Conservation (phyloP, 257 asterid species). For the Solanum raphanifolium region DNA sequence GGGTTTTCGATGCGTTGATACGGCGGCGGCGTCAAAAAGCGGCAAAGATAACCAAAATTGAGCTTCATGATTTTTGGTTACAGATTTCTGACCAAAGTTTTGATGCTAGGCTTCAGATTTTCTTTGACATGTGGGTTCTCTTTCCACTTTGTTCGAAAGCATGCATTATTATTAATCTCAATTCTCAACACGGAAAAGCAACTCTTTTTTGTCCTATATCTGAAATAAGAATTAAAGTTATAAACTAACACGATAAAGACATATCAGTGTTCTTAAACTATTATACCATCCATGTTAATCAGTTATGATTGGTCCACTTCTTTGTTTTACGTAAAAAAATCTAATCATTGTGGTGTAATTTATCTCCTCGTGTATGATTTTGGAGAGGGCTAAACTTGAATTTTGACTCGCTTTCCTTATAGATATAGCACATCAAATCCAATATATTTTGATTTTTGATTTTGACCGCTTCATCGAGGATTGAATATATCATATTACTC, state of each 20-base stretch:
- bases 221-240: not conserved
- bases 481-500: no score
- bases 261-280: not conserved
- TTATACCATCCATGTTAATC: not conserved
- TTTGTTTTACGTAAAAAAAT: not conserved
- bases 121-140: constrained; percentile 74
- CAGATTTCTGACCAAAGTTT: constrained; percentile 82
- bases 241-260: not conserved
- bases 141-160: not conserved
- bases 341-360: not conserved
- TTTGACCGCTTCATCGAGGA: not conserved
- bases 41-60: constrained; percentile 53
- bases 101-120: constrained; percentile 90
- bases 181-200: not conserved
- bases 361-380: not conserved
- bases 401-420: not conserved
- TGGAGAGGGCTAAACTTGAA: not conserved
- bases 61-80: constrained; percentile 77
- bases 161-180: not conserved
- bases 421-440: not conserved
- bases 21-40: constrained; percentile 61
- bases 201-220: not conserved
- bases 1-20: constrained; percentile 72
- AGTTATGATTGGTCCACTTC: not conserved
- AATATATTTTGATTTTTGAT: not conserved